Evolutionary conservation across 306 rosid genomes (phyloP), one percentile per base, ranked within the genome.

Genomic region (Pyrus betulifolia): DNA sequence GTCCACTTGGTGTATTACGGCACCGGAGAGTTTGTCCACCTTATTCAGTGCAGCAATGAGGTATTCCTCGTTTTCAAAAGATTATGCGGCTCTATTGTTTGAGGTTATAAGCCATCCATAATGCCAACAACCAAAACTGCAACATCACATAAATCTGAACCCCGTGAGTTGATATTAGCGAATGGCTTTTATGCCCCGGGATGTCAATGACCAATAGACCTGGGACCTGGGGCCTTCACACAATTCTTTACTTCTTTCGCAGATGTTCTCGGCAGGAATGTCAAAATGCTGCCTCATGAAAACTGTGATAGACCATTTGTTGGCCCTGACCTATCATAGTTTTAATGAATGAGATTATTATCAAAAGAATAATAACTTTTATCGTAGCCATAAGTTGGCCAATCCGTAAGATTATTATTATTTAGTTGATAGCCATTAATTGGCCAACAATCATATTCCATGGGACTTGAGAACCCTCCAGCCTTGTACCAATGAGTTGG

Each of bases 51-150:
- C 99, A 79, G 90, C 76, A 65, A 95, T 95, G 84, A 95, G 92
- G 99, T 91, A 80, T 91, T 90, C 89, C 97, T 92, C 97, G 88
- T 92, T 82, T 82, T 92, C 83, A 95, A 89, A 59, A 95, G 90
- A 73, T 92, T 89, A 75, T 92, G 88, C 4, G 99, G 92, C 80
- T 95, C 99, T 63, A 89, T 92, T 70, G 99, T 92, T 66, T 92
- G 99, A 38, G 82, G 98, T 89, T 92, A 93, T 76, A 95, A 79
- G 67, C 99, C 99, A 78, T 95, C 97, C 99, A 95, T 95, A 69
- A 95, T 90, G 82, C 92, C 98, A 65, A 95, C 99, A 72, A 91
- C 97, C 88, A 92, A 85, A 81, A 95, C 91, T 46, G 98, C 97
- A 71, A 92, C 88, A 81, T 92, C 99, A 80, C 99, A 92, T 80